Conservation (phyloP, 1,139 yeast species). For the Hyphopichia buzzinii region DNA sequence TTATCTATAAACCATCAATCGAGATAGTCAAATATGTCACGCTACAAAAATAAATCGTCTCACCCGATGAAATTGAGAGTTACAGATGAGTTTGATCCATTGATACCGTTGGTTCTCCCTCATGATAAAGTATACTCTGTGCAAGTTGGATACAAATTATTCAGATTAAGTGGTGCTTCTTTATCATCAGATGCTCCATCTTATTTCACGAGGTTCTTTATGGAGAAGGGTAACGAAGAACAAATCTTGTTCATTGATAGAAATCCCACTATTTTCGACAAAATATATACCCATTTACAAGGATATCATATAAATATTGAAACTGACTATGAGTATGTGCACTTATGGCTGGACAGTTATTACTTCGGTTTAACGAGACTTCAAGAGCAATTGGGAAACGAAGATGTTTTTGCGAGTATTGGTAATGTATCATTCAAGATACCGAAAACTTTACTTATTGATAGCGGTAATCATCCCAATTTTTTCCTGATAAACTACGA, state of each 20-base stretch:
- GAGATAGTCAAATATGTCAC: no score
- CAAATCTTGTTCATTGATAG: conserved; percentile 65
- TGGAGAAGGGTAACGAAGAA: conserved; percentile 25
- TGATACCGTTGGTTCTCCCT: conserved; percentile 60
- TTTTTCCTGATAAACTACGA: conserved; percentile 65
- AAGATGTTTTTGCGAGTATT: conserved; percentile 58
- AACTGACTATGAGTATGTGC: conserved; percentile 59
- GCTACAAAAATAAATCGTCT: not conserved
- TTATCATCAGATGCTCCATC: conserved; percentile 77
- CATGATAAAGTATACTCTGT: conserved; percentile 65
- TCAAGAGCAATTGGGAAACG: conserved; percentile 45
- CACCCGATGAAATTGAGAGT: not conserved
- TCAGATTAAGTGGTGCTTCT: conserved; percentile 74
- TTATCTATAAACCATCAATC: no score
- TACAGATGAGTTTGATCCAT: conserved; percentile 39
- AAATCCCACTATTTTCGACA: conserved; percentile 66
- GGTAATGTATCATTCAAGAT: conserved; percentile 64
- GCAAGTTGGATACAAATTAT: conserved; percentile 66
- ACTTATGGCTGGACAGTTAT: conserved; percentile 68
- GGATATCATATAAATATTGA: conserved; percentile 66
- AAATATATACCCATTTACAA: conserved; percentile 70
- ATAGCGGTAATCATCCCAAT: conserved; percentile 73
- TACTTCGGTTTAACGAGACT: conserved; percentile 68
- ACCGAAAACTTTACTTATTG: conserved; percentile 48
- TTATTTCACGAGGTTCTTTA: conserved; percentile 54